A percentile compares a stretch with the other conserved stretches of the same genome.
phyloP scores from a whole-genome alignment of 495 filamentous ascomycete genomes.

The Chaetomium tenue region DNA sequence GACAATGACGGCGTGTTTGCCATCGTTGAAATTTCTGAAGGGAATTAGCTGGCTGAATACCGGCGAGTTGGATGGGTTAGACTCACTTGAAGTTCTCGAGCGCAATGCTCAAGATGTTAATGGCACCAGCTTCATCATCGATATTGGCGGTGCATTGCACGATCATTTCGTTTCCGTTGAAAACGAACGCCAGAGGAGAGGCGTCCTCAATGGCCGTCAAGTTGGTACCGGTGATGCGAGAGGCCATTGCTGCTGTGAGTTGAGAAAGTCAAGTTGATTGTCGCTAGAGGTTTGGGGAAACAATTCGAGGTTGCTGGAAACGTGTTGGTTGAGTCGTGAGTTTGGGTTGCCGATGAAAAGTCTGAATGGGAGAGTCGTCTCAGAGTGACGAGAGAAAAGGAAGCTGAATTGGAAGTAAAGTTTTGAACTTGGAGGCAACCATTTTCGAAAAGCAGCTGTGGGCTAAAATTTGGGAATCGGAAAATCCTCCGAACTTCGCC shows the following conservation, averaged over 20 bases:
- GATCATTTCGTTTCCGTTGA: conserved; percentile 21
- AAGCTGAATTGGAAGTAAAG: background rate
- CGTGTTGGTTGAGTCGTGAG: background rate
- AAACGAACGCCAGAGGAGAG: conserved; percentile 16
- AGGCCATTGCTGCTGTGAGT: conserved; percentile 10
- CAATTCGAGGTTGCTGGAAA: background rate
- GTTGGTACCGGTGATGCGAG: background rate
- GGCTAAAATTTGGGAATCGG: no score
- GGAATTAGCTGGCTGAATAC: background rate
- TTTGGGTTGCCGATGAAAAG: background rate
- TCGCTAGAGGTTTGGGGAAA: background rate
- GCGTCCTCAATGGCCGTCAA: background rate
- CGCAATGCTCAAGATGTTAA: background rate
- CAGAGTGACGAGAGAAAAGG: background rate
- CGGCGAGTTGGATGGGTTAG: background rate
- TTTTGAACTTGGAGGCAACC: background rate
- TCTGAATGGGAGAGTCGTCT: no score
- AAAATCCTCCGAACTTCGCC: no score
- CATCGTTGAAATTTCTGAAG: conserved; percentile 13
- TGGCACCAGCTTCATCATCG: conserved; percentile 8
- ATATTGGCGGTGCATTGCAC: conserved; percentile 17
- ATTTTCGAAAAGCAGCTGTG: no score
- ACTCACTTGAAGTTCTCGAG: conserved; percentile 16
- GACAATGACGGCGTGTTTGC: conserved; percentile 14
- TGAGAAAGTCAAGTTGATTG: background rate